A percentile compares a stretch with the other conserved stretches of the same genome.
Evolutionary conservation across 129 eudicot species (phyloP).

Genomic region (Artemisia argyi): DNA sequence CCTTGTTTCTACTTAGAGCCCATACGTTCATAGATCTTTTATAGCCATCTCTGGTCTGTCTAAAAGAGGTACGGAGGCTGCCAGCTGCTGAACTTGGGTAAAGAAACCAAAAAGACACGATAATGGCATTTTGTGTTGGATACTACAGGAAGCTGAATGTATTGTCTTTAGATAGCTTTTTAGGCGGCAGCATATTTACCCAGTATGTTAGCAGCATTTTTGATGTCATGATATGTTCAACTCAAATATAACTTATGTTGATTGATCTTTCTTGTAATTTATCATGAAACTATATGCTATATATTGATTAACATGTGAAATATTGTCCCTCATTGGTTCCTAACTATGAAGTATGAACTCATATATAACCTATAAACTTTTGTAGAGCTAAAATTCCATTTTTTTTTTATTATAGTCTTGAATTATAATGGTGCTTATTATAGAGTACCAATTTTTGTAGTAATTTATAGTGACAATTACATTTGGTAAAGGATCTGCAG

Average conservation of each 20-base stretch:
- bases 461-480: not conserved
- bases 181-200: slow-evolving; percentile 20
- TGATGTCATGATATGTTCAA: slow-evolving; percentile 29
- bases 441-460: not conserved
- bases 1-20: slow-evolving; percentile 24
- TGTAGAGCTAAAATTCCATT: no score
- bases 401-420: no score
- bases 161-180: slow-evolving; percentile 32
- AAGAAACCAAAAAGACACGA: slow-evolving; percentile 2
- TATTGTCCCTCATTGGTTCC: not conserved
- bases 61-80: slow-evolving; percentile 22
- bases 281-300: slow-evolving; percentile 21
- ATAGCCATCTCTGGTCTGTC: slow-evolving; percentile 18
- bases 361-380: no score
- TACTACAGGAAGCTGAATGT: slow-evolving; percentile 28
- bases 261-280: slow-evolving; percentile 16
- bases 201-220: slow-evolving; percentile 25
- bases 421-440: not conserved
- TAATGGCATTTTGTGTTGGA: slow-evolving; percentile 16
- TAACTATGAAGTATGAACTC: no score
- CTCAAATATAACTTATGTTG: slow-evolving; percentile 11
- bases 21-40: slow-evolving; percentile 30
- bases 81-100: slow-evolving; percentile 13
- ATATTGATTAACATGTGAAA: slow-evolving; percentile 18
- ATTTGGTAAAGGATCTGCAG: not conserved